Base-by-base conservation (phyloP, 176 grass and related monocot genomes). In the Zoysia pacifica region DNA sequence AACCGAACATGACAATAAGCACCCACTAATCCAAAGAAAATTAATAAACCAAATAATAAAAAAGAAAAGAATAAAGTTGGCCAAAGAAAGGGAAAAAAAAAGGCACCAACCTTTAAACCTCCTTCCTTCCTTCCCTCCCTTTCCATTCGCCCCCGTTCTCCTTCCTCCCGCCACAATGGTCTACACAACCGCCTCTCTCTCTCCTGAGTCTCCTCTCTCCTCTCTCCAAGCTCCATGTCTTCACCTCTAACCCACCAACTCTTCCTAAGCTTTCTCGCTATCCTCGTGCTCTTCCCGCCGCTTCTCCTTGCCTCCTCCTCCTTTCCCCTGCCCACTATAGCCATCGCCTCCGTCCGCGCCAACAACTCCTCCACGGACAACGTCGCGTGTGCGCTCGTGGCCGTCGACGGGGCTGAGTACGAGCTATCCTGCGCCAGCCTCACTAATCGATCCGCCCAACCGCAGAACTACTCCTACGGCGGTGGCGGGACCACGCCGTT, bases 321-420 rank as follows among this genome's bases (percentile, higher is more conserved):
- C 49, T 88, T 89, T 59, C 87, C 83, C 3, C 81, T 94, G 6
- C 83, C 95, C 46, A 98, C 92, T 35, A 65, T 94, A 78, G 88
- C 90, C 73, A 91, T 94, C 75, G 93, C 92, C 86, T 56, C 78
- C 54, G 71, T 87, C 35, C 5, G 39, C 12, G 6, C 37, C 28
- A 83, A 81, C 80, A 41, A 28, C 56, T 45, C 39, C 72, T 62
- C 20, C 19, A 47, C 48, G 6, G 63, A 85, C 74, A 38, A 91
- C 55, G 58, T 98, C 67, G 89, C 79, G 20, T 98, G 95, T 81
- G 91, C 81, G 35, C 73, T 73, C 40, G 64, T 94, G 0, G 20
- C 75, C 6, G 6, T 4, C 0, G 6, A 20, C 38, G 52, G 13
- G 67, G 35, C 12, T 1, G 81, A 5, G 0, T 94, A 91, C 83